Evolutionary conservation across 2,329 filamentous ascomycete species (phyloP).

Genomic region (Sporothrix schenckii): DNA sequence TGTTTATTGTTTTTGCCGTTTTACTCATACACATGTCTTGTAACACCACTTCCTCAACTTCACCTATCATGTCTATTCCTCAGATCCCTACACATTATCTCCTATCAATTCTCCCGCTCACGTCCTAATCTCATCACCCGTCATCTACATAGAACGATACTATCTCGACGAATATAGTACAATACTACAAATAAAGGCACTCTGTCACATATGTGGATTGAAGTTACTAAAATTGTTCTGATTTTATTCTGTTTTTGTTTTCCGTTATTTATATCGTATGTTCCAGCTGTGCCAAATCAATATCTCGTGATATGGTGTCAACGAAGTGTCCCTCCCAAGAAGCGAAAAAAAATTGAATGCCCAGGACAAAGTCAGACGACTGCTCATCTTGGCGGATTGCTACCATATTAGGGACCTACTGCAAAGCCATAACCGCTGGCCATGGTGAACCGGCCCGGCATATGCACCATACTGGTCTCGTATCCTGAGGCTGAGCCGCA

Average conservation of each 20-base stretch:
- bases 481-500: too few species aligned
- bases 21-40: slow-evolving; percentile 10
- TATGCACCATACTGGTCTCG: neutral
- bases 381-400: neutral
- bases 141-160: slow-evolving; percentile 18
- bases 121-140: neutral
- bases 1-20: neutral
- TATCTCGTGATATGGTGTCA: neutral
- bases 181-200: neutral
- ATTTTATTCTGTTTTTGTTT: neutral
- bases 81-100: neutral
- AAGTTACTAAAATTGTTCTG: neutral
- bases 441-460: neutral
- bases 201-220: neutral
- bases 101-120: neutral
- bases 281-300: neutral
- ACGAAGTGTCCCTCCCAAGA: neutral
- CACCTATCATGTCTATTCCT: neutral
- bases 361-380: neutral
- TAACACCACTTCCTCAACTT: slow-evolving; percentile 14
- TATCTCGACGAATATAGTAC: slow-evolving; percentile 4
- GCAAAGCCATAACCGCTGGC: neutral
- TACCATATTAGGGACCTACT: neutral
- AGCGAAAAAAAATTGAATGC: neutral
- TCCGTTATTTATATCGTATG: too few species aligned